Conservation (phyloP, 306 rosid species). For the Vachellia collinsii region DNA sequence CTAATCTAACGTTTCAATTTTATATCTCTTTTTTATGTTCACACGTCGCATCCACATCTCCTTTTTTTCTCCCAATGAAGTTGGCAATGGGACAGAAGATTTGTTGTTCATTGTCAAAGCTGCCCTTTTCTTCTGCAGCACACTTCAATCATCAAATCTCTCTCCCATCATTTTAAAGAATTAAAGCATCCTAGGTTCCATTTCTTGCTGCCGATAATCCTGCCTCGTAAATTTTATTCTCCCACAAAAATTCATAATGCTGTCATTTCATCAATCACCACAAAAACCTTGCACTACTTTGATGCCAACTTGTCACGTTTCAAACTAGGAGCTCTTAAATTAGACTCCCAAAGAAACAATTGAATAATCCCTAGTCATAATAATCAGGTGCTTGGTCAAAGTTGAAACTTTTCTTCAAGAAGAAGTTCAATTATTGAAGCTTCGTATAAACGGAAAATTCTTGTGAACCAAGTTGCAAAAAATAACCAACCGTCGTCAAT, state of each 20-base stretch:
- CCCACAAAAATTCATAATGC: neutral
- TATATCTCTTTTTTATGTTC: neutral
- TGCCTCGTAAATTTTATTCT: neutral
- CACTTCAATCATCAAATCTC: neutral
- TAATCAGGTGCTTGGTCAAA: no score
- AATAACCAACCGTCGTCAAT: neutral
- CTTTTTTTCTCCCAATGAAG: conserved; percentile 8
- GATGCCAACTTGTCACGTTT: neutral
- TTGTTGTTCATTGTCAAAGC: neutral
- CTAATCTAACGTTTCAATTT: neutral
- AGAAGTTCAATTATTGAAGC: neutral
- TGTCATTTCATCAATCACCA: no score
- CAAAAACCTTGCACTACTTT: neutral
- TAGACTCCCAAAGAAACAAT: no score
- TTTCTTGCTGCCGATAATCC: neutral
- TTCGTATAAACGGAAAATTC: neutral
- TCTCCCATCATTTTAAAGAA: neutral
- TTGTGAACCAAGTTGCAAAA: neutral
- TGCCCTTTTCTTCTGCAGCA: neutral
- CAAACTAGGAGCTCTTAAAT: neutral
- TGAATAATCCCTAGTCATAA: neutral
- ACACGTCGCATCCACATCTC: neutral
- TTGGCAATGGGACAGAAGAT: neutral
- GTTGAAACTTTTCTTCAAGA: neutral
- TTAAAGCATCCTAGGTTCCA: neutral